Evolutionary conservation across 164 flowering plant genomes (phyloP), one percentile per base, ranked within the genome.

Genomic region (Berberis vulgaris): DNA sequence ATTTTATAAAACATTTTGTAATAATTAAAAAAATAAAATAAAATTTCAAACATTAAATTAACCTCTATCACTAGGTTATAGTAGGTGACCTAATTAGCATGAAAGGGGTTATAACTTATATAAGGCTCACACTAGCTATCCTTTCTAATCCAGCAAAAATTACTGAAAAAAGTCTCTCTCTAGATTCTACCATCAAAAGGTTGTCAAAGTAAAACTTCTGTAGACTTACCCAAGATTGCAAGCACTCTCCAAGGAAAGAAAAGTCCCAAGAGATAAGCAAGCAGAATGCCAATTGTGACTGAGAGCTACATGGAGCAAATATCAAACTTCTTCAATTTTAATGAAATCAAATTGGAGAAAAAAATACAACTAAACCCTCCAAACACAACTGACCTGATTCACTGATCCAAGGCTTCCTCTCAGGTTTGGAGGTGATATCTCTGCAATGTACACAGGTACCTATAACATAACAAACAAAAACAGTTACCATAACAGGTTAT

Each of bases 391-490:
- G 43, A 82, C 91, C 91, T 86, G 91, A 57, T 86, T 86, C 41
- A 82, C 84, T 0, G 91, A 74, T 57, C 88, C 91, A 64, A 86
- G 73, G 43, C 59, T 68, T 6, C 96, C 96, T 77, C 96, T 81
- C 79, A 86, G 44, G 68, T 80, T 85, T 63, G 85, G 88, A 71
- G 96, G 96, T 44, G 96, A 74, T 74, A 88, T 86, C 73, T 88
- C 96, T 54, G 96, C 96, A 72, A 88, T 88, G 72, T 88, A 88
- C 2, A 88, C 90, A 65, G 96, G 92, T 53, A 88, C 96, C 96
- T 88, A 61, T 47, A 41, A 39, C 38, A 63, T 7, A 42, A 71
- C 59, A 41, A 58, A 26, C 26, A 26, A 26, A 26, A 26, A 26
- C 26, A 26, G 26, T 26, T 26, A 26, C 26, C 26, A 26, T 26